Evolutionary conservation across 176 grass and related monocot species (phyloP).

Genomic region (Aegilops longissima): DNA sequence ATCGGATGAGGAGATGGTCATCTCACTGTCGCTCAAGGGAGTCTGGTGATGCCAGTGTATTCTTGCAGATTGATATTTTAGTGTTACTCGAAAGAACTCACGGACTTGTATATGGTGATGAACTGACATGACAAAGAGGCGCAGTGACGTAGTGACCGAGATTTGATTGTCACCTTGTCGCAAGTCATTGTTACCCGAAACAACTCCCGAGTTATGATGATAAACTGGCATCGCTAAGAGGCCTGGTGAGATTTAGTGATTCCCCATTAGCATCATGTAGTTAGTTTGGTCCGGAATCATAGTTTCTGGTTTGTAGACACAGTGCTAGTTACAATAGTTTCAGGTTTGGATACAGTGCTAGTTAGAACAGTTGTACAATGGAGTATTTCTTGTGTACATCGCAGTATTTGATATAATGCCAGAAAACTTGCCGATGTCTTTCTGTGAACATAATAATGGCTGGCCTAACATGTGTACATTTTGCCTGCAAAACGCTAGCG

Average conservation of each 20-base stretch:
- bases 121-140: no score
- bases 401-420: neutral
- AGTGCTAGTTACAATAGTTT: neutral
- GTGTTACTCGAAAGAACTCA: no score
- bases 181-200: neutral
- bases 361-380: neutral
- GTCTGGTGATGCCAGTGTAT: slow-evolving; percentile 21
- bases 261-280: neutral
- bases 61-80: neutral
- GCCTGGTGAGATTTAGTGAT: neutral
- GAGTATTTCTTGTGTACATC: neutral
- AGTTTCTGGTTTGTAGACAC: neutral
- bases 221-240: neutral
- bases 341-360: neutral
- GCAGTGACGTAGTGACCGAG: no score
- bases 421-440: neutral
- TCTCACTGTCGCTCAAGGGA: slow-evolving; percentile 31
- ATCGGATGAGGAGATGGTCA: slow-evolving; percentile 27
- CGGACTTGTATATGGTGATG: no score
- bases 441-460: neutral
- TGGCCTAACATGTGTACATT: neutral
- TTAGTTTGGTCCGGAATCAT: neutral
- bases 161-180: no score
- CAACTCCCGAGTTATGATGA: neutral
- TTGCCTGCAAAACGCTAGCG: neutral